phyloP scores from a whole-genome alignment of 805 yeast species.

The Millerago galiae region DNA sequence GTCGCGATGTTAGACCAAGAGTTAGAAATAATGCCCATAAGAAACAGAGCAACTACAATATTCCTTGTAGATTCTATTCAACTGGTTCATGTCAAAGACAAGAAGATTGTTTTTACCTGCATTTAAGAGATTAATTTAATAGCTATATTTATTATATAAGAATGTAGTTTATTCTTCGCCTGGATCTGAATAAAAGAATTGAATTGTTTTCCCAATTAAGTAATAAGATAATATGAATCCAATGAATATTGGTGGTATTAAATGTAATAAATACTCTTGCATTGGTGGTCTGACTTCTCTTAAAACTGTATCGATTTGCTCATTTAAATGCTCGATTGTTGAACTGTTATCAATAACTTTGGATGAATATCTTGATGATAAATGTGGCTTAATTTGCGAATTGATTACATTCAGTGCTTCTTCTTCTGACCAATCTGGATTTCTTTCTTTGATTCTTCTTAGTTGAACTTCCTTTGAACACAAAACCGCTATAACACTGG shows the following conservation, averaged over 20 bases:
- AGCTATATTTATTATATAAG: neutral
- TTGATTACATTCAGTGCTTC: constrained; percentile 70
- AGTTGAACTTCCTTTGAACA: constrained; percentile 56
- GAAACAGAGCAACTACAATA: neutral
- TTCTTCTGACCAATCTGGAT: constrained; percentile 53
- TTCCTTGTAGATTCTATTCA: constrained; percentile 1
- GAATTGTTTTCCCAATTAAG: neutral
- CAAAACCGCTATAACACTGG: constrained; percentile 58
- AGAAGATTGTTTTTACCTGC: constrained; percentile 9
- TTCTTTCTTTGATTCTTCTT: constrained; percentile 56
- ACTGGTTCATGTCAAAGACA: neutral
- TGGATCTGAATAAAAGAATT: constrained; percentile 8
- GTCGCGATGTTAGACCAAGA: constrained; percentile 5
- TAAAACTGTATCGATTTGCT: constrained; percentile 33
- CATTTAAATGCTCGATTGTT: constrained; percentile 36
- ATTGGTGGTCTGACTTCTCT: constrained; percentile 9
- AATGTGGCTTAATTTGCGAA: constrained; percentile 66
- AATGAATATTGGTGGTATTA: constrained; percentile 4
- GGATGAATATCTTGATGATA: constrained; percentile 56
- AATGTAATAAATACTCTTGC: constrained; percentile 6
- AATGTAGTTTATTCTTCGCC: constrained; percentile 3
- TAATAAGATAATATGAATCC: constrained; percentile 2
- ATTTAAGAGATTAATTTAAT: neutral
- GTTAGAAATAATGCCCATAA: neutral
- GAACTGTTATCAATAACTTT: constrained; percentile 58